Percentiles rank a stretch among this genome's conserved stretches.
phyloP scores from a whole-genome alignment of 2,329 filamentous ascomycete species.

The Ophiocordyceps camponoti-leonardi region DNA sequence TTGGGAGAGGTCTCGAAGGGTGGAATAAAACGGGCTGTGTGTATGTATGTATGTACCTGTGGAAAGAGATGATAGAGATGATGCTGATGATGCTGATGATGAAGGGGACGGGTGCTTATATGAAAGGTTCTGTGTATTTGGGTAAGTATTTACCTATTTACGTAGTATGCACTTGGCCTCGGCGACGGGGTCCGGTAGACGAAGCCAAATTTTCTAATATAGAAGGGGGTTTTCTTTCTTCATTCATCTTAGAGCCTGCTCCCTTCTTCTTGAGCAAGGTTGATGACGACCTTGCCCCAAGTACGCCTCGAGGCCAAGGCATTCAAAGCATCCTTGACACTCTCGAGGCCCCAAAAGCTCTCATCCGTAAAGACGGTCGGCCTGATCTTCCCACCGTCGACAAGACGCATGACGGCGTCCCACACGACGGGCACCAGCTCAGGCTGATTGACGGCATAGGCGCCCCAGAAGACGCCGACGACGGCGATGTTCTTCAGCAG shows the following conservation, averaged over 20 bases:
- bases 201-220: not conserved
- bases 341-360: conserved; percentile 69
- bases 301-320: conserved; percentile 67
- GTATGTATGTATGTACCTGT: not conserved
- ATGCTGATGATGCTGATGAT: not conserved
- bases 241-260: conserved; percentile 31
- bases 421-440: conserved; percentile 58
- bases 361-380: conserved; percentile 72
- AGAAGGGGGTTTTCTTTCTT: too few relatives aligned
- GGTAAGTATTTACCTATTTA: too few relatives aligned
- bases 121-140: too few relatives aligned
- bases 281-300: conserved; percentile 93
- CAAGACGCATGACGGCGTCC: conserved; percentile 64
- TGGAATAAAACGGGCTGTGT: not conserved
- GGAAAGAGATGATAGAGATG: not conserved
- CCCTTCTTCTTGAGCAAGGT: conserved; percentile 51
- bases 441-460: conserved; percentile 58
- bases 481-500: conserved; percentile 85
- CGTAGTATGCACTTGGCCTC: too few relatives aligned
- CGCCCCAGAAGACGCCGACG: conserved; percentile 84
- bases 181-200: too few relatives aligned
- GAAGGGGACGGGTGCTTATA: not conserved
- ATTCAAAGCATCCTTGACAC: conserved; percentile 56
- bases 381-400: conserved; percentile 60
- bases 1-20: not conserved